Base-by-base conservation (phyloP, 345 rosid genomes). In the Salix exigua region DNA sequence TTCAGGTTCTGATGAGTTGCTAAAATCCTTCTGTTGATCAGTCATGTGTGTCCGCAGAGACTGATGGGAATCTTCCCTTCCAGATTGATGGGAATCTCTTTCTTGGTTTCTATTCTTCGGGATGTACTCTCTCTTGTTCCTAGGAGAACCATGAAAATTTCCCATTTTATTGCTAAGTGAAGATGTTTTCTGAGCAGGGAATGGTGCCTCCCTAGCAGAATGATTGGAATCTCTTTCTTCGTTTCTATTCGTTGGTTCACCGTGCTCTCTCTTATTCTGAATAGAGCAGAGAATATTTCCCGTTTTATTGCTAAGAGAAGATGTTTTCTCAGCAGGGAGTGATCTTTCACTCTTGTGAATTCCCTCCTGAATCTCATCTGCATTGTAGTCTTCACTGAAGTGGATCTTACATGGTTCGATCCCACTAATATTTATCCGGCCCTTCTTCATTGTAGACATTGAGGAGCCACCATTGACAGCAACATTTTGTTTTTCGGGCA, bases 251-350 rank as follows among this genome's bases (percentile, higher is more conserved):
- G 79, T 77, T 64, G 74, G 75, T 75, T 82, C 68, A 72, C 50
- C 4, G 31, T 58, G 46, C 28, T 83, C 80, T 75, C 38, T 73
- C 68, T 70, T 75, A 66, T 82, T 80, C 84, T 79, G 82, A 64
- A 76, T 80, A 67, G 60, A 65, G 35, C 33, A 82, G 75, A 31
- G 74, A 50, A 79, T 78, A 60, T 75, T 77, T 81, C 78, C 85
- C 63, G 61, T 83, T 77, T 58, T 86, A 38, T 86, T 75, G 62
- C 83, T 73, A 31, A 46, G 78, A 68, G 91, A 77, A 80, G 89
- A 86, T 58, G 86, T 84, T 82, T 86, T 91, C 76, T 86, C 88
- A 13, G 71, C 72, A 61, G 79, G 81, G n/a, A 66, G 63, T 53
- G 84, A 75, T 71, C 64, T 78, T 79, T 81, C 85, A 69, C 77